Base-by-base conservation (phyloP, 2,329 filamentous ascomycete species). In the Aschersonia sp. region DNA sequence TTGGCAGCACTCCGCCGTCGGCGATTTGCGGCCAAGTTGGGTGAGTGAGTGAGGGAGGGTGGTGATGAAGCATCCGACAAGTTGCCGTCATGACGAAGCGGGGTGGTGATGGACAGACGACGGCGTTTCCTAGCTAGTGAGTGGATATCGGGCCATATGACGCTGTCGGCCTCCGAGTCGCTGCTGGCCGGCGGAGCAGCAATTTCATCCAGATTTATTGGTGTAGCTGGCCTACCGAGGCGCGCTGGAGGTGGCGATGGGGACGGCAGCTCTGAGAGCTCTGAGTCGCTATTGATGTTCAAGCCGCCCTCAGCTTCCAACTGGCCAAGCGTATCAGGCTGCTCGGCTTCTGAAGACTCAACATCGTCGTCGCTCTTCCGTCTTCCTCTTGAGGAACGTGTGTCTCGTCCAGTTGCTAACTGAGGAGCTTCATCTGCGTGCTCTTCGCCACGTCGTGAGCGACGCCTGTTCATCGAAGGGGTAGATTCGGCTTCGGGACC, bases 401-500 rank as follows among this genome's bases (percentile, higher is more conserved):
- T 58, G 48, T 28, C 51, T 50, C 4, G 32, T 28, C 31, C 40
- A 20, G 41, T 38, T 12, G 12, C 35, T 7, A 4, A 38, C 35
- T 7, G 12, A 12, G 35, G 7, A 7, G 35, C 35, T n/a, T 28
- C 9, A 42, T 42, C 51, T 35, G 53, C 44, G 10, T 38, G 47
- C 41, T 57, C 53, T 30, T 50, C 47, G 44, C 55, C 54, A 12
- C 62, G 61, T 45, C 61, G 60, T 41, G 63, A 65, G 38, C 66
- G 65, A 28, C 72, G 63, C 45, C 59, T 52, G 31, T 55, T 58
- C 50, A 78, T 74, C 30, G 83, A 57, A 3, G 82, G 82, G 5
- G 83, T 86, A 12, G 80, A 82, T 63, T 84, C 80, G 31, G 78
- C 80, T 49, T 85, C 80, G 73, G 82, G 46, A 68, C 72, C 57